Conservation (phyloP, 2,329 filamentous ascomycete species). For the Pleomassaria siparia region DNA sequence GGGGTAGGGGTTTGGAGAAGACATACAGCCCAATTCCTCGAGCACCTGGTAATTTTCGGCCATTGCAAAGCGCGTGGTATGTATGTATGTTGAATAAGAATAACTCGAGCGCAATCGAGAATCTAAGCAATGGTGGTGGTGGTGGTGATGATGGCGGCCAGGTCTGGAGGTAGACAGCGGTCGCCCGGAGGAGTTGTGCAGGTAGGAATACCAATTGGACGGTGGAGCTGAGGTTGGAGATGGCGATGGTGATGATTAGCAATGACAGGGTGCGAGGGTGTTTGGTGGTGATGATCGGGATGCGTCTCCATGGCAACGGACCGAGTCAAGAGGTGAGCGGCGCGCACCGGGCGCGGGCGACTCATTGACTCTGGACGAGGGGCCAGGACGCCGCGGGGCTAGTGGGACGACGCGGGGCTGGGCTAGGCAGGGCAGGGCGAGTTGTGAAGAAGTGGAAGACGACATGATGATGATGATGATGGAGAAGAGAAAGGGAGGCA, state of each 20-base stretch:
- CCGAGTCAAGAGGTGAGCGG: no score
- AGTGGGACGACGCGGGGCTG: no score
- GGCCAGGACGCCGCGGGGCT: no score
- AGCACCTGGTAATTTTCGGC: slow-evolving; percentile 90
- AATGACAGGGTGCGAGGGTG: slow-evolving; percentile 8
- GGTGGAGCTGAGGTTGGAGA: slow-evolving; percentile 11
- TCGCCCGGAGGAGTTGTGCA: slow-evolving; percentile 18
- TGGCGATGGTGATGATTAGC: slow-evolving; percentile 14
- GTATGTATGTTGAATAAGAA: slow-evolving; percentile 17
- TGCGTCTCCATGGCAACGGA: slow-evolving; percentile 31
- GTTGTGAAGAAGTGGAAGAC: no score
- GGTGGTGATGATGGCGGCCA: no score
- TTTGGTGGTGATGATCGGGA: slow-evolving; percentile 18
- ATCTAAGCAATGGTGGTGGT: slow-evolving; percentile 11
- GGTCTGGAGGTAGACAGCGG: slow-evolving; percentile 26
- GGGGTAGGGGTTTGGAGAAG: background rate
- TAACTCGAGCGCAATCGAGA: slow-evolving; percentile 19
- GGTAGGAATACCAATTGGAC: slow-evolving; percentile 31
- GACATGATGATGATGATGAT: no score
- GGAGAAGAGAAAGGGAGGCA: no score
- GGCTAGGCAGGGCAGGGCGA: no score
- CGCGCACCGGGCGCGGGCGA: slow-evolving; percentile 16
- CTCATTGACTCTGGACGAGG: no score
- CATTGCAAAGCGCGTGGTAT: slow-evolving; percentile 54
- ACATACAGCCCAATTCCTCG: slow-evolving; percentile 90